Percentiles rank a stretch among this genome's conserved stretches.
These are phyloP conservation scores for Penicillium robsamsonii DNA, from an alignment of 495 filamentous ascomycete species.

Conservation along the genomic window DNA sequence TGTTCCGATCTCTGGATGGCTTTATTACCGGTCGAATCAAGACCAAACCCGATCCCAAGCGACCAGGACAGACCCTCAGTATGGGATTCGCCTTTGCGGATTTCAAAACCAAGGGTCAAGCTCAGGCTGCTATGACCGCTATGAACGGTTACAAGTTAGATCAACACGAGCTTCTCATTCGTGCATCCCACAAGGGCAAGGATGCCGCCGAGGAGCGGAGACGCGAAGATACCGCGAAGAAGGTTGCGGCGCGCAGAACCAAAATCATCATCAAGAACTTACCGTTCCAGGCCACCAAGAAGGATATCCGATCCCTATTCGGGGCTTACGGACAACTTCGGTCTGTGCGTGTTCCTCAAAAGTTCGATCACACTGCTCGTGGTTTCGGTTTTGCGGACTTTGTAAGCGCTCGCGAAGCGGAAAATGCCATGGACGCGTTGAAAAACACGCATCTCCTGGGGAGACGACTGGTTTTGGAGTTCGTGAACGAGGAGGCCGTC, in stretches of 20 bases:
- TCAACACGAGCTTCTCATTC: constrained; percentile 78
- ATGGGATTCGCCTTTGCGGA: constrained; percentile 98
- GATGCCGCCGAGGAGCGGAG: constrained; percentile 85
- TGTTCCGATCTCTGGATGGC: constrained; percentile 77
- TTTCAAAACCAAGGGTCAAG: constrained; percentile 73
- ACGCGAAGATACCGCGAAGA: constrained; percentile 77
- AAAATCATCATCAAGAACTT: constrained; percentile 99
- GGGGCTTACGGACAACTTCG: constrained; percentile 87
- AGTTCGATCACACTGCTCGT: constrained; percentile 80
- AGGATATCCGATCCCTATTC: constrained; percentile 83
- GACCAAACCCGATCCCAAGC: constrained; percentile 83
- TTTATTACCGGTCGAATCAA: constrained; percentile 83
- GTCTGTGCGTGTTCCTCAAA: constrained; percentile 89
- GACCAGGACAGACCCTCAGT: constrained; percentile 75
- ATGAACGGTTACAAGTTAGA: constrained; percentile 89
- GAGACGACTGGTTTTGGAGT: constrained; percentile 83
- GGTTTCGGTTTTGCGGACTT: constrained; percentile 98
- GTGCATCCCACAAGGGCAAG: constrained; percentile 75
- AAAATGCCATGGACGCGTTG: constrained; percentile 87
- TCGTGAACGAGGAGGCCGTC: constrained; percentile 76
- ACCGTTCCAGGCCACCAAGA: constrained; percentile 91
- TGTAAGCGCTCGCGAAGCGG: constrained; percentile 83
- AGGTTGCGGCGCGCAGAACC: constrained; percentile 65
- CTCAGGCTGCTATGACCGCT: constrained; percentile 69
- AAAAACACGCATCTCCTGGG: constrained; percentile 92